Percentiles rank a stretch among this genome's conserved stretches.
Evolutionary conservation across 257 asterid species (phyloP).

Genomic region (Linderniella brevidens): DNA sequence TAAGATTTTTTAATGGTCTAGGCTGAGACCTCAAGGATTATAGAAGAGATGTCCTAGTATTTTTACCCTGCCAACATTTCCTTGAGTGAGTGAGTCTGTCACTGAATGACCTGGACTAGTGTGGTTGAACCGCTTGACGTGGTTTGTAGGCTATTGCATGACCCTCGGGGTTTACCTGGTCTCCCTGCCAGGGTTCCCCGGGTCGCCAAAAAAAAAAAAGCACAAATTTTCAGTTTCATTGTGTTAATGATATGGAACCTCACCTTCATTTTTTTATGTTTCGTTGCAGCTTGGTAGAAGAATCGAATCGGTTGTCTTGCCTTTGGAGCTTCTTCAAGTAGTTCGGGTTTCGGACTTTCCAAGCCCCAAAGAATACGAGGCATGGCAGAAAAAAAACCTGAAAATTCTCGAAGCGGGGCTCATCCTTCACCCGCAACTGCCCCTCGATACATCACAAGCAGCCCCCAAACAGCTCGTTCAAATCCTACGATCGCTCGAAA

Average conservation of each 20-base stretch:
- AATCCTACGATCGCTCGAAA: conserved; percentile 32
- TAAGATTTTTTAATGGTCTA: too few species aligned
- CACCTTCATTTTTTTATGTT: conserved; percentile 9
- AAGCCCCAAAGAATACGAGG: conserved; percentile 36
- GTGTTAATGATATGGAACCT: conserved; percentile 6
- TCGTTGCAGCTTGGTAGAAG: conserved; percentile 62
- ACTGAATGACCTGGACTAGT: too few species aligned
- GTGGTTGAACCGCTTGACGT: too few species aligned
- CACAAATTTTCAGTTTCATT: not conserved
- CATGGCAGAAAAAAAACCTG: conserved; percentile 64
- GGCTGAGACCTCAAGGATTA: too few species aligned
- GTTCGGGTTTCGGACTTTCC: conserved; percentile 49
- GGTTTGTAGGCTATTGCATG: too few species aligned
- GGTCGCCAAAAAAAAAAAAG: too few species aligned
- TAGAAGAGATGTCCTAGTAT: too few species aligned
- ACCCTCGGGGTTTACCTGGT: too few species aligned
- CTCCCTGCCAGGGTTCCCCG: too few species aligned
- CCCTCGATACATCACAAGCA: conserved; percentile 33
- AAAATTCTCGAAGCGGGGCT: conserved; percentile 75
- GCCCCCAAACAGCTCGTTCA: conserved; percentile 38
- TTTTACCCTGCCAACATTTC: too few species aligned
- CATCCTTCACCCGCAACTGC: conserved; percentile 52
- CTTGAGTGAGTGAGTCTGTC: too few species aligned
- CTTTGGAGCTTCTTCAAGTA: conserved; percentile 69
- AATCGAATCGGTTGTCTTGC: conserved; percentile 67